Evolutionary conservation across 176 grass and related monocot species (phyloP).

Genomic region (Carex kokanica): DNA sequence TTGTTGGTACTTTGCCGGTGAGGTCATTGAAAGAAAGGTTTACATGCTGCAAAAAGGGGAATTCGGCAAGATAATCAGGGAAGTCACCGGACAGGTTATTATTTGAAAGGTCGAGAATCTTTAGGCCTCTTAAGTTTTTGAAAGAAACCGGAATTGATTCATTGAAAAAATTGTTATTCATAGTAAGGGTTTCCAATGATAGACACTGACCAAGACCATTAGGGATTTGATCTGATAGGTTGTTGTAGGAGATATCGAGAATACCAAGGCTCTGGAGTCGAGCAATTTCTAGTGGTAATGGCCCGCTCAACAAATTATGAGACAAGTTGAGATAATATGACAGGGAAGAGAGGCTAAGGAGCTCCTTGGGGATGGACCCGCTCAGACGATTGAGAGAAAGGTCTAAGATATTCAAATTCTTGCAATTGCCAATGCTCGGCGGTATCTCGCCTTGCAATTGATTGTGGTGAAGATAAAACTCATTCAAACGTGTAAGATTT

Average conservation of each 20-base stretch:
- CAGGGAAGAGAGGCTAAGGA: constrained; percentile 53
- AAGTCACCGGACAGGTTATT: constrained; percentile 55
- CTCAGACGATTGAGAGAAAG: constrained; percentile 69
- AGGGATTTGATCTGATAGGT: constrained; percentile 55
- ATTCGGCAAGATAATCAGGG: constrained; percentile 5
- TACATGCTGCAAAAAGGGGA: constrained; percentile 10
- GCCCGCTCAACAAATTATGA: constrained; percentile 62
- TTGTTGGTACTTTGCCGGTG: constrained; percentile 28
- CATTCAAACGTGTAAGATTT: constrained; percentile 27
- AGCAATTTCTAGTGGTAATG: constrained; percentile 64
- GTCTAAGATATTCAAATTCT: constrained; percentile 35
- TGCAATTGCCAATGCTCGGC: constrained; percentile 4
- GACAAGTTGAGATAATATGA: constrained; percentile 61
- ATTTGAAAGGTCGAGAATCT: constrained; percentile 58
- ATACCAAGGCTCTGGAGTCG: constrained; percentile 43
- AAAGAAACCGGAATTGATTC: constrained; percentile 64
- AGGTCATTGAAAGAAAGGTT: constrained; percentile 43
- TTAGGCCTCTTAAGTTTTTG: constrained; percentile 59
- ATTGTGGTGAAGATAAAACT: constrained; percentile 27
- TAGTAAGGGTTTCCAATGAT: constrained; percentile 47
- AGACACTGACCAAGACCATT: constrained; percentile 54
- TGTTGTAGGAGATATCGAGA: constrained; percentile 69
- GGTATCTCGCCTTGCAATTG: constrained; percentile 37
- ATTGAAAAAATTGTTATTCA: constrained; percentile 71
- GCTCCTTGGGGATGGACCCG: constrained; percentile 57